Evolutionary conservation across 805 yeast genomes (phyloP).

Genomic region (Limtongia smithiae): DNA sequence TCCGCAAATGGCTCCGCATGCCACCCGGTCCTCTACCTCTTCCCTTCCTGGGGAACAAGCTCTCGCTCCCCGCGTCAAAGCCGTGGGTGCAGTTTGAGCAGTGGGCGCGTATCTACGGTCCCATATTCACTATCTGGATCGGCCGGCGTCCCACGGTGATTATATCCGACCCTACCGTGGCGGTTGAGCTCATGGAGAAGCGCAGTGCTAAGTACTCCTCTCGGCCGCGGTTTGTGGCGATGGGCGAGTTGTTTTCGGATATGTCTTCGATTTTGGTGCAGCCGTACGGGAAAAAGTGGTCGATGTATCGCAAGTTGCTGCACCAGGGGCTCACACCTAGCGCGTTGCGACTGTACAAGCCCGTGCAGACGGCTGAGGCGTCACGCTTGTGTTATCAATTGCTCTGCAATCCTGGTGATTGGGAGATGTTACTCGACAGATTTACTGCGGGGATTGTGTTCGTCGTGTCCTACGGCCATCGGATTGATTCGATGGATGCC

Average conservation of each 20-base stretch:
- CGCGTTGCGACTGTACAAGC: slow-evolving; percentile 4
- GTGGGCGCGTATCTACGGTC: slow-evolving; percentile 2
- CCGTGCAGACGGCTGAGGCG: slow-evolving; percentile 5
- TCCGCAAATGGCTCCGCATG: slow-evolving; percentile 4
- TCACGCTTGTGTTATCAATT: slow-evolving; percentile 1
- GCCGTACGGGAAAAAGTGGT: slow-evolving; percentile 11
- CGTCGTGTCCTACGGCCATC: slow-evolving; percentile 2
- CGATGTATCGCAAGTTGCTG: slow-evolving; percentile 5
- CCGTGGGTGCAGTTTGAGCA: slow-evolving; percentile 5
- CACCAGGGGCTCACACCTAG: slow-evolving; percentile 3
- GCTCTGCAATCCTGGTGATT: slow-evolving; percentile 1
- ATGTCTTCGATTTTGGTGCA: slow-evolving; percentile 3
- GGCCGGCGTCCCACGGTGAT: slow-evolving; percentile 5
- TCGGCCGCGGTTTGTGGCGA: slow-evolving; percentile 2
- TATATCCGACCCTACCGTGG: slow-evolving; percentile 7
- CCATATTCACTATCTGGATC: slow-evolving; percentile 7
- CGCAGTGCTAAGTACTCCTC: slow-evolving; percentile 6
- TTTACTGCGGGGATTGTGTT: slow-evolving; percentile 5
- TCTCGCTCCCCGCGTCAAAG: neutral
- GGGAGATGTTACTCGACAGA: slow-evolving; percentile 5
- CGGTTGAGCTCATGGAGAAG: slow-evolving; percentile 9
- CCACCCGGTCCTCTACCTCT: slow-evolving; percentile 8
- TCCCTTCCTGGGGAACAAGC: slow-evolving; percentile 7
- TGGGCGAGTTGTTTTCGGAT: slow-evolving; percentile 5
- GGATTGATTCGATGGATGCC: slow-evolving; percentile 4